A percentile compares a stretch with the other conserved stretches of the same genome.
Evolutionary conservation across 148 eudicot species (phyloP).

Genomic region (Chenopodium suecicum): DNA sequence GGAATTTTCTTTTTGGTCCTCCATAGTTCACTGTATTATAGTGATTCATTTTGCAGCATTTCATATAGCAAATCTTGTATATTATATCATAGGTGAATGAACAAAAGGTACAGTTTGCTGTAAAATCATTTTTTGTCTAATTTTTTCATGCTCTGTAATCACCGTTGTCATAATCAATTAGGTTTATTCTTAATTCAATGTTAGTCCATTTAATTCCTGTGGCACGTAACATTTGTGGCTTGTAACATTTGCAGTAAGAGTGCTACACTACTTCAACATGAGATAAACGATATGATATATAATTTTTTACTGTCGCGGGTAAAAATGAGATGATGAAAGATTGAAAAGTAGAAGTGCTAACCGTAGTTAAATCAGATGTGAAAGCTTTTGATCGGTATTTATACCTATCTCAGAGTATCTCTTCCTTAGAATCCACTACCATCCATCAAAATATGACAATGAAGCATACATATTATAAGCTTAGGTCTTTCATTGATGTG

Average conservation of each 20-base stretch:
- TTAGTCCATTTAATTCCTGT: not conserved
- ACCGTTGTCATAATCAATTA: not conserved
- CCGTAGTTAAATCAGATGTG: too few species aligned
- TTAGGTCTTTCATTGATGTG: too few species aligned
- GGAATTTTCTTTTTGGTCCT: constrained; percentile 28
- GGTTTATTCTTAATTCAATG: not conserved
- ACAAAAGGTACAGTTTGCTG: constrained; percentile 22
- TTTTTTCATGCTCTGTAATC: not conserved
- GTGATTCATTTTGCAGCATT: constrained; percentile 23
- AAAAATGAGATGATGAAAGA: too few species aligned
- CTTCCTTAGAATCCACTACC: too few species aligned
- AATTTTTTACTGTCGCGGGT: too few species aligned
- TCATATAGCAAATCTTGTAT: constrained; percentile 22
- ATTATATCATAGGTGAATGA: constrained; percentile 27
- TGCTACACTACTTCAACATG: too few species aligned
- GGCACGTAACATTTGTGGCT: not conserved
- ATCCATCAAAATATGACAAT: too few species aligned
- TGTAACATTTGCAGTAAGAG: not conserved
- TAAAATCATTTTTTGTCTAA: constrained; percentile 3
- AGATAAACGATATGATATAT: too few species aligned
- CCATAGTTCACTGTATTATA: constrained; percentile 29
- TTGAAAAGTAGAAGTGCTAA: too few species aligned
- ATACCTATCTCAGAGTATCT: too few species aligned
- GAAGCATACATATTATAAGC: too few species aligned
- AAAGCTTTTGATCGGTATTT: too few species aligned